These are phyloP conservation scores for Ophiocytium majus DNA, from an alignment of 352 stramenopile species.

Conservation along the genomic window DNA sequence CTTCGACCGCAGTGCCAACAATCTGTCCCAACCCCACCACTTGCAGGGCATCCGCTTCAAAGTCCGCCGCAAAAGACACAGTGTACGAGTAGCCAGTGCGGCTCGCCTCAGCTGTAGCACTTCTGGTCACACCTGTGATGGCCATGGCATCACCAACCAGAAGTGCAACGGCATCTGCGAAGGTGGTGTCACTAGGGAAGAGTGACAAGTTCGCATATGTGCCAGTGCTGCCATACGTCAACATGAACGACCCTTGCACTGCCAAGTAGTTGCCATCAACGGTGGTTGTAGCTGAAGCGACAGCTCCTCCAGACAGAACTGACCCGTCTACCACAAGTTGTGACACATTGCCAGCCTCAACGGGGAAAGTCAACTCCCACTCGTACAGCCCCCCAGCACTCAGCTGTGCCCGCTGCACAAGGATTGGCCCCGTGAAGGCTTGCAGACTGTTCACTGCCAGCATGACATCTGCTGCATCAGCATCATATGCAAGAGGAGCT, in stretches of 20 bases:
- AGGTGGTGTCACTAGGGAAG: too few species aligned
- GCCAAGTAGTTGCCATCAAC: constrained; percentile 24
- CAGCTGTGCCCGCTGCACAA: constrained; percentile 57
- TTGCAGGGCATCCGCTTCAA: constrained; percentile 23
- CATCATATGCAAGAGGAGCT: constrained; percentile 61
- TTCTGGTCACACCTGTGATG: not conserved
- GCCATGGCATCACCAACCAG: not conserved
- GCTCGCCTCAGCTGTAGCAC: constrained; percentile 14
- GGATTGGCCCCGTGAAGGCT: constrained; percentile 55
- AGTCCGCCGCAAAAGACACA: constrained; percentile 44
- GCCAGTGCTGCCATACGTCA: constrained; percentile 27
- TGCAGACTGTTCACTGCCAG: constrained; percentile 57
- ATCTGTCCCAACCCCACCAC: constrained; percentile 21
- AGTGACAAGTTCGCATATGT: not conserved
- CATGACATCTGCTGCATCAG: constrained; percentile 58
- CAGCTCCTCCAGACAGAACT: constrained; percentile 33
- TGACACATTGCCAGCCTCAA: constrained; percentile 31
- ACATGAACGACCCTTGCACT: constrained; percentile 32
- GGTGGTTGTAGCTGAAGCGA: constrained; percentile 8
- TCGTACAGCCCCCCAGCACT: constrained; percentile 41
- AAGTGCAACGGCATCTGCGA: not conserved
- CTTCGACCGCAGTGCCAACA: constrained; percentile 33
- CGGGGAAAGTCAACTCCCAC: constrained; percentile 55
- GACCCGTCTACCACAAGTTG: constrained; percentile 32
- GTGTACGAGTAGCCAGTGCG: constrained; percentile 25